These are phyloP conservation scores for Teratosphaeria destructans DNA, from an alignment of 2,329 filamentous ascomycete genomes.

Conservation along the genomic window DNA sequence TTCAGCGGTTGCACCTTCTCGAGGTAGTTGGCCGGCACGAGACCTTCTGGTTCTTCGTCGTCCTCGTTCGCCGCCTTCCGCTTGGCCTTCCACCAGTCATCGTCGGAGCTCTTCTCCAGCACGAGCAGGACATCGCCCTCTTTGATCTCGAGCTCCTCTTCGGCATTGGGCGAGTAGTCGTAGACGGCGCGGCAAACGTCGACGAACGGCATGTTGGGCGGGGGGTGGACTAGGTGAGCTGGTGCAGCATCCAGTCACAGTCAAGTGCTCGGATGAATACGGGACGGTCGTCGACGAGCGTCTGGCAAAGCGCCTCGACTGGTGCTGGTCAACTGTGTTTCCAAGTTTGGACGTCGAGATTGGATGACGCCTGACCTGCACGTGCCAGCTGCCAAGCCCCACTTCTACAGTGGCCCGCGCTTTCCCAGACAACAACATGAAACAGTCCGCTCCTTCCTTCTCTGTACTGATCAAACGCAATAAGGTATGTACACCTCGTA, in stretches of 20 bases:
- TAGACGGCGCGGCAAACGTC: constrained; percentile 85
- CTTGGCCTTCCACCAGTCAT: constrained; percentile 98
- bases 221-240: background rate
- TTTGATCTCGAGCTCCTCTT: constrained; percentile 71
- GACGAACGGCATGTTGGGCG: constrained; percentile 66
- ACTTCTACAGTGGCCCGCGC: background rate
- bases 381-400: background rate
- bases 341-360: background rate
- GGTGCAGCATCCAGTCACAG: background rate
- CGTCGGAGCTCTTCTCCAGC: constrained; percentile 62
- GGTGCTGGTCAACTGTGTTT: background rate
- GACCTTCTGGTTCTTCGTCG: constrained; percentile 79
- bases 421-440: background rate
- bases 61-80: constrained; percentile 73
- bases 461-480: background rate
- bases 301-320: background rate
- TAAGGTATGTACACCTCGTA: background rate
- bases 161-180: constrained; percentile 80
- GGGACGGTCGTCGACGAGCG: background rate
- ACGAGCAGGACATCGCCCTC: constrained; percentile 87
- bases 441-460: background rate
- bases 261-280: background rate
- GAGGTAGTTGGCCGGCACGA: constrained; percentile 91
- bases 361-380: background rate
- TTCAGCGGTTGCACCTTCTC: constrained; percentile 64